Conservation (phyloP, 768 basidiomycete species). For the Mycena amicta region DNA sequence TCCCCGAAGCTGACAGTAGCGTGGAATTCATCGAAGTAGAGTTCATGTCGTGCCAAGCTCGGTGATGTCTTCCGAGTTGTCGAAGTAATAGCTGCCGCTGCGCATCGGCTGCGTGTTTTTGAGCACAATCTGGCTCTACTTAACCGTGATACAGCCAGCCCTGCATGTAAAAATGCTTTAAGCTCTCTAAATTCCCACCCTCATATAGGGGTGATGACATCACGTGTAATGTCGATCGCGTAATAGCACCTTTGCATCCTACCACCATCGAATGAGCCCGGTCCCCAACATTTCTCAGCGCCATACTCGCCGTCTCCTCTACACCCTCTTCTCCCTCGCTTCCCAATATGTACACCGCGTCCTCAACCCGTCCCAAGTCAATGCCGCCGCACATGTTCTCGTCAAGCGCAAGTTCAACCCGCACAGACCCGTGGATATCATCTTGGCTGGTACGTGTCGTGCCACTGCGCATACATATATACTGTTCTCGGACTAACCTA, state of each 20-base stretch:
- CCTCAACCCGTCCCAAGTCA: constrained; percentile 22
- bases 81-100: no score
- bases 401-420: constrained; percentile 35
- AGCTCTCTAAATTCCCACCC: no score
- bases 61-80: no score
- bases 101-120: no score
- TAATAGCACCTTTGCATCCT: constrained; percentile 8
- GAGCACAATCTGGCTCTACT: no score
- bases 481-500: not conserved
- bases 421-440: constrained; percentile 35
- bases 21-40: no score
- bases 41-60: no score
- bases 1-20: no score
- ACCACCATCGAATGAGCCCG: constrained; percentile 40
- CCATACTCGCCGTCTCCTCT: constrained; percentile 47
- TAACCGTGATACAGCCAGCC: no score
- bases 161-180: no score
- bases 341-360: constrained; percentile 43
- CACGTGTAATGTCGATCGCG: not conserved
- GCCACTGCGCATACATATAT: not conserved
- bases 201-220: not conserved
- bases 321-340: constrained; percentile 40
- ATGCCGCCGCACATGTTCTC: constrained; percentile 13
- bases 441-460: constrained; percentile 32
- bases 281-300: constrained; percentile 29